A percentile compares a stretch with the other conserved stretches of the same genome.
phyloP scores from a whole-genome alignment of 371 early-diverging fungal species.

The Mortierella sp. region DNA sequence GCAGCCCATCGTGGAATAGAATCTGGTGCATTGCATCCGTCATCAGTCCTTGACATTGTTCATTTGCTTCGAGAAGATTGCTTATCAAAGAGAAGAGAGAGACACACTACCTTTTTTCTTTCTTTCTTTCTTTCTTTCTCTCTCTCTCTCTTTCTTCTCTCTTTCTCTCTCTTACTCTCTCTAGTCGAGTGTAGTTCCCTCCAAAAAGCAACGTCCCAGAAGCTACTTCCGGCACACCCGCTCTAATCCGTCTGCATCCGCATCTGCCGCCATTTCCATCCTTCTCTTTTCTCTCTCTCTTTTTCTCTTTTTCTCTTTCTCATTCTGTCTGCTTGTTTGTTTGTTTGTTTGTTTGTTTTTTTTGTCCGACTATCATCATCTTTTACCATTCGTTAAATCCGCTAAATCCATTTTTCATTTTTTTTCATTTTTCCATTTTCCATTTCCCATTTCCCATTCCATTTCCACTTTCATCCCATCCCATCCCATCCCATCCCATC shows the following conservation, averaged over 20 bases:
- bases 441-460: neutral
- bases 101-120: neutral
- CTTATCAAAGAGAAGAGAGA: too few species aligned
- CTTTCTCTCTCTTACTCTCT: neutral
- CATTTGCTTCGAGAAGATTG: too few species aligned
- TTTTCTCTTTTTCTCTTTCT: constrained; percentile 1
- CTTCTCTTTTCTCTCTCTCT: constrained; percentile 1
- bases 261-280: neutral
- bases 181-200: neutral
- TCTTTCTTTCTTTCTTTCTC: constrained; percentile 5
- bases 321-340: too few species aligned
- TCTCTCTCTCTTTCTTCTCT: neutral
- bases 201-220: neutral
- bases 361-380: too few species aligned
- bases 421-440: constrained; percentile 1
- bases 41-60: too few species aligned
- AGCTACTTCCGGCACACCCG: neutral
- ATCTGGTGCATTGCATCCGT: too few species aligned
- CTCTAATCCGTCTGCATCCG: neutral
- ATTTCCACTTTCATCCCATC: neutral
- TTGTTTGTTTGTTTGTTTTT: too few species aligned
- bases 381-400: too few species aligned
- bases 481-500: neutral
- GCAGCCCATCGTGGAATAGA: too few species aligned
- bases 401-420: constrained; percentile 4